Percentiles rank a stretch among this genome's conserved stretches.
phyloP scores from a whole-genome alignment of 768 basidiomycete species.

The Mycena indigotica region DNA sequence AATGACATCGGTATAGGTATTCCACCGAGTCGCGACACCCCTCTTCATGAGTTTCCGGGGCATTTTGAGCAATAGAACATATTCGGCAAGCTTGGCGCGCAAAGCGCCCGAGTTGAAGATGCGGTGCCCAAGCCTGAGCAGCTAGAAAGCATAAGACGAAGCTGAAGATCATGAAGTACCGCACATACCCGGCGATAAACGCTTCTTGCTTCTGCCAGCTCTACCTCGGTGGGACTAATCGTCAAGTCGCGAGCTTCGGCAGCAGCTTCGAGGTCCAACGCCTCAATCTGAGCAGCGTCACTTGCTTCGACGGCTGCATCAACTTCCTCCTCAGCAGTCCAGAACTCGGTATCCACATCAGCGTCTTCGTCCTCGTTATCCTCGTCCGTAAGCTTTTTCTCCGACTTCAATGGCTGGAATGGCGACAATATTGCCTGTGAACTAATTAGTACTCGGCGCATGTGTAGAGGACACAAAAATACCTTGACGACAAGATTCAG shows the following conservation, averaged over 20 bases:
- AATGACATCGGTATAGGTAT: conserved; percentile 24
- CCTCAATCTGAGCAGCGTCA: conserved; percentile 21
- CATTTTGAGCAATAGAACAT: conserved; percentile 19
- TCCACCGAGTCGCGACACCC: conserved; percentile 30
- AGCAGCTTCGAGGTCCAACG: conserved; percentile 9
- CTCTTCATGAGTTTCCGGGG: conserved; percentile 23
- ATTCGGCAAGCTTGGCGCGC: conserved; percentile 22
- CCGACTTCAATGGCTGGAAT: conserved; percentile 7
- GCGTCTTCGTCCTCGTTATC: conserved; percentile 2
- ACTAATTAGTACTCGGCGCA: background rate
- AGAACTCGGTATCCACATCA: conserved; percentile 12
- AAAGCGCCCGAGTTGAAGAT: conserved; percentile 20
- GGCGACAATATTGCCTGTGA: conserved; percentile 23
- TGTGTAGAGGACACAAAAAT: background rate
- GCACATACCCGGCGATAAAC: background rate
- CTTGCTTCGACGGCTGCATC: conserved; percentile 24
- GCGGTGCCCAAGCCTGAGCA: background rate
- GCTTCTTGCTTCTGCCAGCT: background rate
- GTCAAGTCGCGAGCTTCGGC: background rate
- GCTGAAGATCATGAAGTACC: conserved; percentile 1
- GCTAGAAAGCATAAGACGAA: conserved; percentile 7
- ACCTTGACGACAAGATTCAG: conserved; percentile 35
- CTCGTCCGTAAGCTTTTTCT: conserved; percentile 2
- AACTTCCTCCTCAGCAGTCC: conserved; percentile 4
- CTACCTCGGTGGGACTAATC: conserved; percentile 5